phyloP scores from a whole-genome alignment of 768 basidiomycete species.

The Serendipita sp. region DNA sequence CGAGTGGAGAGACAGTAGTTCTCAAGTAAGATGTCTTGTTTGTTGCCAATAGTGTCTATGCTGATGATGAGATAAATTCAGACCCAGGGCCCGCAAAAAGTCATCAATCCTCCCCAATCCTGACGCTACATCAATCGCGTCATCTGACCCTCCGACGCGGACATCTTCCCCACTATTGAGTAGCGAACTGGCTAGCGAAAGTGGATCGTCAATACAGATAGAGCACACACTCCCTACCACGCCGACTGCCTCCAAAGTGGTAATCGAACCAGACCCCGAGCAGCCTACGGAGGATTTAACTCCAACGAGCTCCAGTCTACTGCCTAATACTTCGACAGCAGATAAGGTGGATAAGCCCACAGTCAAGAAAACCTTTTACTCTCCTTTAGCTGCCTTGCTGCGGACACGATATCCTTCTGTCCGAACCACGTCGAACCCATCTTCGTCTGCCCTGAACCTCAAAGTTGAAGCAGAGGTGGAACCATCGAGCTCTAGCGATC shows the following conservation, averaged over 20 bases:
- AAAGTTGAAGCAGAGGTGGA: neutral
- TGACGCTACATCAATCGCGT: neutral
- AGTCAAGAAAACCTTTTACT: constrained; percentile 8
- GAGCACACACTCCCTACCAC: neutral
- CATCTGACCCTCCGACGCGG: neutral
- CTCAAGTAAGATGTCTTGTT: constrained; percentile 23
- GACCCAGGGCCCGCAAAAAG: neutral
- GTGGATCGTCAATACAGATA: neutral
- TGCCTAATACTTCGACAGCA: neutral
- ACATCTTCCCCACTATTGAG: neutral
- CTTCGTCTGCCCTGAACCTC: neutral
- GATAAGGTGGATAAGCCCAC: neutral
- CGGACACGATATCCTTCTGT: constrained; percentile 42
- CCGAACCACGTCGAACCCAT: neutral
- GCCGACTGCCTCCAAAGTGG: neutral
- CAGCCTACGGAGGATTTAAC: neutral
- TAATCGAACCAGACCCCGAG: neutral
- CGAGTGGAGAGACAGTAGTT: constrained; percentile 43
- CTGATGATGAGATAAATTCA: constrained; percentile 11
- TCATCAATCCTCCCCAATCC: neutral
- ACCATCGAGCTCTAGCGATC: neutral
- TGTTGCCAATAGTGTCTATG: constrained; percentile 10
- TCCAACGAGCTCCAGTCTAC: neutral
- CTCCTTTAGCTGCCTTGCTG: constrained; percentile 14
- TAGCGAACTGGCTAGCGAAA: neutral